A percentile compares a stretch with the other conserved stretches of the same genome.
Conservation (phyloP, 2,329 filamentous ascomycete species). For the Fusarium sp. region DNA sequence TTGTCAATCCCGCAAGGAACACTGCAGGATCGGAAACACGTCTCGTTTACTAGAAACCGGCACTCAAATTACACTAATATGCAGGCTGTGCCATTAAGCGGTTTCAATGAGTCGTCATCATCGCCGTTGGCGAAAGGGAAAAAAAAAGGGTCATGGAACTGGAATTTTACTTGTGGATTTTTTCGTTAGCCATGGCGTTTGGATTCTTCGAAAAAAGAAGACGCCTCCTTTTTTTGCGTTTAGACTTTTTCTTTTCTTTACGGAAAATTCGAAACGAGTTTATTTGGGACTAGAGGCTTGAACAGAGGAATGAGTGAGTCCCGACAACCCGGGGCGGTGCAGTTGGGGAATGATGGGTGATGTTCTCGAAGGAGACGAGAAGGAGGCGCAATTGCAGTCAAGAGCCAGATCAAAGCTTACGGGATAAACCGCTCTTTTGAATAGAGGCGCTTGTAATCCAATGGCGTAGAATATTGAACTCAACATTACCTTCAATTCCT, state of each 20-base stretch:
- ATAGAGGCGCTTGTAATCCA: background rate
- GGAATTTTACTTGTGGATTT: background rate
- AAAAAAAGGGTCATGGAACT: background rate
- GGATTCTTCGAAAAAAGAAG: conserved; percentile 5
- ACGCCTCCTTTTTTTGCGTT: background rate
- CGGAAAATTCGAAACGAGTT: background rate
- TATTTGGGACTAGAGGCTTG: background rate
- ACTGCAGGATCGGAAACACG: conserved; percentile 36
- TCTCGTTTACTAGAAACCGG: conserved; percentile 35
- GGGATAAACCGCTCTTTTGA: background rate
- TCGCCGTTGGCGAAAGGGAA: background rate
- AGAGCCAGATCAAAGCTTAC: background rate
- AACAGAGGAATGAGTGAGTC: background rate
- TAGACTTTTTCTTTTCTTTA: background rate
- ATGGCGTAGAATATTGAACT: background rate
- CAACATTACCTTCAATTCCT: background rate
- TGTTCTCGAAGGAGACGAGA: background rate
- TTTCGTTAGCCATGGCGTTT: background rate
- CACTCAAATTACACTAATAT: conserved; percentile 10
- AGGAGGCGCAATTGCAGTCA: background rate
- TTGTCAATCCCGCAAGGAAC: conserved; percentile 18
- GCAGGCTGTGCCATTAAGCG: background rate
- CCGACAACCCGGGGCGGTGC: background rate
- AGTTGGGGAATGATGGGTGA: background rate
- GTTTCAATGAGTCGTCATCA: background rate